These are phyloP conservation scores for Silybum marianum DNA, from an alignment of 129 eudicot genomes.

Conservation along the genomic window DNA sequence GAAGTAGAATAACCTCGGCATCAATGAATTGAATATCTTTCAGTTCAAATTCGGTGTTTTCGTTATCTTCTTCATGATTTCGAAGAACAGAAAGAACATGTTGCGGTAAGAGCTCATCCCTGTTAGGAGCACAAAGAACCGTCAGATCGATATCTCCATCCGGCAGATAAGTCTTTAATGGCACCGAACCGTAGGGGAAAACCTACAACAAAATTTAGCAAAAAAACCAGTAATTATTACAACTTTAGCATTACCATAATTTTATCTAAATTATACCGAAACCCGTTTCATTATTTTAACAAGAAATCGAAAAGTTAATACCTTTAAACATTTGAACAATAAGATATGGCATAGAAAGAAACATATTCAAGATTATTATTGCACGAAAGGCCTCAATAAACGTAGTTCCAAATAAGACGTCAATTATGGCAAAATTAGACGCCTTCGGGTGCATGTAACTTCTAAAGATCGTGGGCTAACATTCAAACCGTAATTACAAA, in stretches of 20 bases:
- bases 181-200: slow-evolving; percentile 83
- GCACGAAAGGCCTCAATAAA: background rate
- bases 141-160: slow-evolving; percentile 94
- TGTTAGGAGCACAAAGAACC: slow-evolving; percentile 35
- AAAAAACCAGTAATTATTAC: background rate
- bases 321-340: slow-evolving; percentile 7
- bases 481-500: no score
- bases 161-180: slow-evolving; percentile 83
- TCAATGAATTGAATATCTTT: slow-evolving; percentile 63
- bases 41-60: slow-evolving; percentile 54
- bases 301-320: slow-evolving; percentile 3
- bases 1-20: slow-evolving; percentile 67
- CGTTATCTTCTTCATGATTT: slow-evolving; percentile 42
- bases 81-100: slow-evolving; percentile 49
- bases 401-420: background rate
- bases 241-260: background rate
- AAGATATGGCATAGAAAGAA: slow-evolving; percentile 6
- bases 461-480: no score
- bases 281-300: background rate
- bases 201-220: slow-evolving; percentile 46
- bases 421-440: background rate
- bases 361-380: slow-evolving; percentile 2
- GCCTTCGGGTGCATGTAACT: background rate
- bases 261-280: background rate
- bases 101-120: slow-evolving; percentile 43